Base-by-base conservation (phyloP, 805 yeast species). In the Tetrapisispora phaffii region DNA sequence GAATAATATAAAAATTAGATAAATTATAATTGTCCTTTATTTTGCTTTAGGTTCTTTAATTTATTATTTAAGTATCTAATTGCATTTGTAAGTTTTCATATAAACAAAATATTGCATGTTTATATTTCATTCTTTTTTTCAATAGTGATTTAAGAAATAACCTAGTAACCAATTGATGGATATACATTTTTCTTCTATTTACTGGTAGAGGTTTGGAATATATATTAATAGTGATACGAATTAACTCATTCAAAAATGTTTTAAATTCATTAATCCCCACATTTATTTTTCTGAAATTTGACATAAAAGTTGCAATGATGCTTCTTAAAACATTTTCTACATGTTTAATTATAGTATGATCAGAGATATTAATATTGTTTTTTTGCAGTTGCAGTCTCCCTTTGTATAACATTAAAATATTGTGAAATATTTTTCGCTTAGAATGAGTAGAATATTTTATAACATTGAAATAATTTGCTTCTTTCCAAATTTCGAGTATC, bases 401-500 rank as follows among this genome's bases (percentile, higher is more conserved):
- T 37, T 63, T 60, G 26, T 62, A 58, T 4, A 68, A 45, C 19
- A 54, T 49, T 1, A 50, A 19, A 17, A 69, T 38, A 26, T 54
- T 55, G 4, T 44, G 32, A 39, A 61, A 66, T 3, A 67, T 42
- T 13, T 49, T 47, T 5, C 46, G 46, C 2, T 50, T 33, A 1
- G 63, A 55, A 0, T 28, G 24, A 1, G 48, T 40, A 29, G 44
- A 40, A 12, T 53, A 37, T 3, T 39, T 35, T 8, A 59, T 45
- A 6, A 52, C 33, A 46, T 39, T 47, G 38, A 56, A 47, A 0
- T 54, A 36, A 7, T 56, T 61, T 13, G 54, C 48, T 3, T 47
- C 47, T 48, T 74, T 76, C 47, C 63, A 52, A 2, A 72, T 58
- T 7, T 67, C 60, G 15, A 75, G 54, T 7, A 45, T 51, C 2